Base-by-base conservation (phyloP, 176 grass and related monocot species). In the Carex littledalei region DNA sequence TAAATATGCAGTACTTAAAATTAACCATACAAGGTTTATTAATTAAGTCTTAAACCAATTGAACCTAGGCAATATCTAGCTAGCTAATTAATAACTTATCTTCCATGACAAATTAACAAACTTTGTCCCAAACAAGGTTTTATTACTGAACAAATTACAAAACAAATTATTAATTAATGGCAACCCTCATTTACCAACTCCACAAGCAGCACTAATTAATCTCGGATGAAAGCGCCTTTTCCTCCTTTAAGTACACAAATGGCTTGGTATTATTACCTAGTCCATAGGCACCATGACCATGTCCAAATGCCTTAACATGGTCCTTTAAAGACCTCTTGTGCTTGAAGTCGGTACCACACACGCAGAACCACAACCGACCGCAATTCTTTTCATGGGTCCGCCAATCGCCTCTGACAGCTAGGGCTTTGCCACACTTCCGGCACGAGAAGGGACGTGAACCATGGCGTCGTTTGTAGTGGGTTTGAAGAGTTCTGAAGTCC, bases 341-440 rank as follows among this genome's bases (percentile, higher is more conserved):
- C 86, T 94, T 94, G 84, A 94, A 94, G 70, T 94, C 90, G 80
- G 92, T 92, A 54, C 92, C 92, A 73, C 92, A 94, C 57, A 92
- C 50, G 61, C 92, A 94, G 81, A 88, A 94, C 95, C 95, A 98
- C 75, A 95, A 88, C 70, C 85, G 88, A 89, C 96, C 96, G 74
- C 96, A 98, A 75, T 98, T 98, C 87, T 98, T 98, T 91, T 98
- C 96, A 86, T 98, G 96, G 24, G 96, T 98, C 75, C 96, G 88
- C 96, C 96, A 98, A 85, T 98, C 93, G 24, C 95, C 95, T 84
- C 88, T 93, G 54, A 98, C 95, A 59, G 95, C 95, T 79, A 98
- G 90, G 70, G 93, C 85, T 87, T 98, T 98, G 75, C 93, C 87
- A 64, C 95, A 98, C 53, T 91, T 91, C 56, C 93, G 93, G 89